A percentile compares a stretch with the other conserved stretches of the same genome.
These are phyloP conservation scores for Pezicula rhizophila DNA, from an alignment of 2,329 filamentous ascomycete species.

Conservation along the genomic window DNA sequence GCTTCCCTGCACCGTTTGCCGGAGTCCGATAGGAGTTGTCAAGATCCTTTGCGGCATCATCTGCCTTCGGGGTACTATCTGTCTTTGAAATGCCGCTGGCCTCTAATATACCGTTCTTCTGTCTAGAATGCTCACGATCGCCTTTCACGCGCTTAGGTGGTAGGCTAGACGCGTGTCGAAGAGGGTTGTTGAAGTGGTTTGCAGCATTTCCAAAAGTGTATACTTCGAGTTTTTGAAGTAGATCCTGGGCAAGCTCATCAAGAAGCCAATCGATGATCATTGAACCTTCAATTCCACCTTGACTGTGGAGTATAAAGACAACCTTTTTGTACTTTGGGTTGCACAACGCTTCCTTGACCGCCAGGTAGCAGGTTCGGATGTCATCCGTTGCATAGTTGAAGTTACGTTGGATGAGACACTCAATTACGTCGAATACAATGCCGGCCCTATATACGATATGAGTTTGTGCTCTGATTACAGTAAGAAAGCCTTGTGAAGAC, in stretches of 20 bases:
- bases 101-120: background rate
- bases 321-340: conserved; percentile 46
- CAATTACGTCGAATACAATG: conserved; percentile 66
- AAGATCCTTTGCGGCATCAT: no score
- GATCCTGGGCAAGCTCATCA: conserved; percentile 57
- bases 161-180: background rate
- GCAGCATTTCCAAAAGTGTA: conserved; percentile 71
- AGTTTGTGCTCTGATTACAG: background rate
- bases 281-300: conserved; percentile 66
- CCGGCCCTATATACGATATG: conserved; percentile 34
- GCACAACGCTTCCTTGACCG: background rate
- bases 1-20: no score
- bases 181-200: conserved; percentile 77
- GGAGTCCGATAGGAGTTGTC: no score
- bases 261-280: conserved; percentile 69
- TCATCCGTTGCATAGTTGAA: conserved; percentile 65
- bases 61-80: background rate
- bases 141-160: no score
- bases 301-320: conserved; percentile 66
- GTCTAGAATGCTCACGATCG: no score
- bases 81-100: background rate
- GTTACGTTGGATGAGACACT: conserved; percentile 69
- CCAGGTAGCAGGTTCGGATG: conserved; percentile 51
- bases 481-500: conserved; percentile 3
- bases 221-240: conserved; percentile 62